These are phyloP conservation scores for Astrothelium macrocarpum DNA, from an alignment of 495 filamentous ascomycete genomes.

Conservation along the genomic window DNA sequence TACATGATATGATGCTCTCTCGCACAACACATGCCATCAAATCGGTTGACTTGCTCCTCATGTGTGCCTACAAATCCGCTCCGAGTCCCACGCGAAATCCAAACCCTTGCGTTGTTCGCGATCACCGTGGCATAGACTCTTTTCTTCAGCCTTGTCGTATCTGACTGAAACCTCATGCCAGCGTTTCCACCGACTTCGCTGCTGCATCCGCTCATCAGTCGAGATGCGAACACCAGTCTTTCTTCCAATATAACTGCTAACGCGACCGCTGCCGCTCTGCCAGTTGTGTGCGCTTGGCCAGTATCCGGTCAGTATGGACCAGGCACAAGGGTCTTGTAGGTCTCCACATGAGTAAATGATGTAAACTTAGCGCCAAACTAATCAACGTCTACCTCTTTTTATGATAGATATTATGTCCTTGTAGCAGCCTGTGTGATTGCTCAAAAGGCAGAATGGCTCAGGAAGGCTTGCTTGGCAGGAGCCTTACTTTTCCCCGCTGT, in stretches of 20 bases:
- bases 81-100: no score
- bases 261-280: constrained; percentile 23
- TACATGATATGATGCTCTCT: not conserved
- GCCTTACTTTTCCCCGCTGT: constrained; percentile 51
- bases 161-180: constrained; percentile 33
- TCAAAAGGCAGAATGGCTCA: constrained; percentile 47
- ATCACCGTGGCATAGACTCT: not conserved
- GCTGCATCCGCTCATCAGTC: constrained; percentile 26
- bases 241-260: not conserved
- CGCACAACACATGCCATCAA: no score
- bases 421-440: constrained; percentile 50
- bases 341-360: constrained; percentile 7
- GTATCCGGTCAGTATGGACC: constrained; percentile 52
- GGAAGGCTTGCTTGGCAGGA: constrained; percentile 50
- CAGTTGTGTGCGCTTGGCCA: constrained; percentile 52
- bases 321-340: constrained; percentile 47
- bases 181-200: constrained; percentile 29
- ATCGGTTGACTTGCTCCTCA: no score
- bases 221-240: constrained; percentile 16
- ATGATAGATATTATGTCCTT: constrained; percentile 47
- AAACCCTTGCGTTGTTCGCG: not conserved
- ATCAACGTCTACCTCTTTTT: not conserved
- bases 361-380: constrained; percentile 4
- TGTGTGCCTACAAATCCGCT: no score
- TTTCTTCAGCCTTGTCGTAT: not conserved